phyloP scores from a whole-genome alignment of 2,329 filamentous ascomycete species.

The Neospermospora avenae region DNA sequence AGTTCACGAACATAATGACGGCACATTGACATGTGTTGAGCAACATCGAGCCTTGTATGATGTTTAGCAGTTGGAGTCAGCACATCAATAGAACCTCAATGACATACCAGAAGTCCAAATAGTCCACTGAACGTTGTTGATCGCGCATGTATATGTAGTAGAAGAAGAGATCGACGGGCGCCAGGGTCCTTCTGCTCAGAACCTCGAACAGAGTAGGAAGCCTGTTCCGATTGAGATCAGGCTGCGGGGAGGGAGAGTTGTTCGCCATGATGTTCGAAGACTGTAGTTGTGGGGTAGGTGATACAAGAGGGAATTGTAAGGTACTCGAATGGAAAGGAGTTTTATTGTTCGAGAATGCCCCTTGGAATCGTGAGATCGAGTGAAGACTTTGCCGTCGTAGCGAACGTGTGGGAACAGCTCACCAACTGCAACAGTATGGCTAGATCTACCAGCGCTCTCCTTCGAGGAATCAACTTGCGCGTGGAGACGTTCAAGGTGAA shows the following conservation, averaged over 20 bases:
- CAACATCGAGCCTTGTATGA: slow-evolving; percentile 86
- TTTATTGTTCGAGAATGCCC: slow-evolving; percentile 6
- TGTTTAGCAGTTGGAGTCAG: slow-evolving; percentile 7
- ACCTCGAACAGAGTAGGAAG: slow-evolving; percentile 96
- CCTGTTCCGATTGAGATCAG: slow-evolving; percentile 69
- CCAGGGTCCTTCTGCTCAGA: slow-evolving; percentile 85
- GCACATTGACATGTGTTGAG: slow-evolving; percentile 96
- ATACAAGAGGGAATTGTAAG: neutral
- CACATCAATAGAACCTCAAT: slow-evolving; percentile 11
- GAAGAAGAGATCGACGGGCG: slow-evolving; percentile 94
- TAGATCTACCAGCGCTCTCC: neutral
- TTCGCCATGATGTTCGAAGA: slow-evolving; percentile 27
- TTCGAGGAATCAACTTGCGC: neutral
- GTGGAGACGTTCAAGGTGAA: neutral
- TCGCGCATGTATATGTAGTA: slow-evolving; percentile 99
- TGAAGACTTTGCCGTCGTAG: neutral
- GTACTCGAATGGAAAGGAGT: neutral
- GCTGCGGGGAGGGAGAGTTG: slow-evolving; percentile 50
- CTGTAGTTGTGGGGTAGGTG: neutral
- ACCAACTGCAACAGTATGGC: neutral
- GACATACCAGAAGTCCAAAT: slow-evolving; percentile 94
- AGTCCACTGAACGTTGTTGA: slow-evolving; percentile 95
- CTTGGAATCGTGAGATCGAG: neutral
- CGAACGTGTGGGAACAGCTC: slow-evolving; percentile 1
- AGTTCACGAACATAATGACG: slow-evolving; percentile 96